Evolutionary conservation across 495 filamentous ascomycete genomes (phyloP).

Genomic region (Podospora appendiculata): DNA sequence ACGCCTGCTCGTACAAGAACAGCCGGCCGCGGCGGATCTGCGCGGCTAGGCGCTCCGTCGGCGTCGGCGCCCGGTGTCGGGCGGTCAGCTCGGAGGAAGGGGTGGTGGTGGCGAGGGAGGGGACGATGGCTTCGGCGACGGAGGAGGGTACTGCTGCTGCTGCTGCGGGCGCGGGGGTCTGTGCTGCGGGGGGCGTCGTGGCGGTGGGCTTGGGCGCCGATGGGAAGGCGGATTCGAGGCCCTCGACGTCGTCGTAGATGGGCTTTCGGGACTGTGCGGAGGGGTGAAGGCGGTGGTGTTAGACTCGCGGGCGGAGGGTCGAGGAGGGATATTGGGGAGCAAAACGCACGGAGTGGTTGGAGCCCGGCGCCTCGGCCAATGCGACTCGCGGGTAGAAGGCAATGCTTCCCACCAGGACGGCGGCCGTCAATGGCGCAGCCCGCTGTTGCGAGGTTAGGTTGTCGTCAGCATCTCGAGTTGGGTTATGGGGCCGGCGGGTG

Average conservation of each 20-base stretch:
- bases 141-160: constrained; percentile 3
- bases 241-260: constrained; percentile 79
- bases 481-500: background rate
- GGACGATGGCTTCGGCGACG: constrained; percentile 9
- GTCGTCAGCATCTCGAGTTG: constrained; percentile 3
- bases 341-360: constrained; percentile 25
- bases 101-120: constrained; percentile 25
- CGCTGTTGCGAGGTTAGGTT: constrained; percentile 17
- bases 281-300: constrained; percentile 3
- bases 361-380: constrained; percentile 36
- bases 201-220: constrained; percentile 18
- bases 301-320: background rate
- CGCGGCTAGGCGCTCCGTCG: constrained; percentile 82
- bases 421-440: constrained; percentile 40
- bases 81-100: constrained; percentile 15
- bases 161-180: constrained; percentile 15
- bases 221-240: constrained; percentile 39
- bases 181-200: constrained; percentile 20
- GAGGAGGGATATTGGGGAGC: background rate
- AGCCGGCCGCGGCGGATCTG: constrained; percentile 76
- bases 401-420: constrained; percentile 35
- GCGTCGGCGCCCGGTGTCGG: constrained; percentile 55
- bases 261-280: constrained; percentile 56
- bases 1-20: constrained; percentile 67
- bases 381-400: constrained; percentile 37